Percentiles rank a stretch among this genome's conserved stretches.
phyloP scores from a whole-genome alignment of 2,329 filamentous ascomycete genomes.

The Calonectria pauciramosa region DNA sequence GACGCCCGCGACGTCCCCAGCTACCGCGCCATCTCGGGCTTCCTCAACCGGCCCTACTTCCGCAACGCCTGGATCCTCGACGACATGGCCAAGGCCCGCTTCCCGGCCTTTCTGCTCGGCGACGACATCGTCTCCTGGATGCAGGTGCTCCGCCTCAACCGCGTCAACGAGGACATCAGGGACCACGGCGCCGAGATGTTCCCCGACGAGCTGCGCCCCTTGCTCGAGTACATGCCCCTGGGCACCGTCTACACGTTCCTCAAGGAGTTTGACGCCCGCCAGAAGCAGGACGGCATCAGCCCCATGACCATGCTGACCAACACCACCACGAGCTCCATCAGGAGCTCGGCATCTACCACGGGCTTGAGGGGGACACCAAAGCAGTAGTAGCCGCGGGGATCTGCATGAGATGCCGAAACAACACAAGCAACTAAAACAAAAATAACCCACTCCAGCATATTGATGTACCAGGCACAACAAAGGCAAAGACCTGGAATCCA shows the following conservation, averaged over 20 bases:
- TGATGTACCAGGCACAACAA: too few relatives aligned
- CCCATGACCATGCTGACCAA: conserved; percentile 17
- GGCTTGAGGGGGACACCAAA: conserved; percentile 13
- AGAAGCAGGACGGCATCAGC: conserved; percentile 25
- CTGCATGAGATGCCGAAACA: neutral
- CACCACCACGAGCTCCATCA: conserved; percentile 36
- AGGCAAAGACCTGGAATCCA: too few relatives aligned
- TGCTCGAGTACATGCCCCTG: conserved; percentile 39
- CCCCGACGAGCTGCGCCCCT: conserved; percentile 32
- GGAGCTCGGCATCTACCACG: conserved; percentile 38
- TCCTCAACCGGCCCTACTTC: conserved; percentile 41
- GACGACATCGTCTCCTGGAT: conserved; percentile 43
- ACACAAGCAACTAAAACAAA: neutral
- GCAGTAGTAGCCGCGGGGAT: neutral
- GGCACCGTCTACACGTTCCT: conserved; percentile 41
- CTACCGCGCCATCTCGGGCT: conserved; percentile 38
- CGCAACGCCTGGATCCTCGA: conserved; percentile 42
- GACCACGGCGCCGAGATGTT: conserved; percentile 41
- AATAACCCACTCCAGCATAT: too few relatives aligned
- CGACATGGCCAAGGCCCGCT: conserved; percentile 39
- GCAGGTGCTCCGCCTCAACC: conserved; percentile 41
- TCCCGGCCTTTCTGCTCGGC: conserved; percentile 39
- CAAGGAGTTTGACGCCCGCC: conserved; percentile 39
- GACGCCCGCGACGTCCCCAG: conserved; percentile 39
- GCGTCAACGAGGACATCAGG: conserved; percentile 42